Evolutionary conservation across 228 moss, liverwort and hornwort species (phyloP).

Genomic region (Sphagnum magellanicum): DNA sequence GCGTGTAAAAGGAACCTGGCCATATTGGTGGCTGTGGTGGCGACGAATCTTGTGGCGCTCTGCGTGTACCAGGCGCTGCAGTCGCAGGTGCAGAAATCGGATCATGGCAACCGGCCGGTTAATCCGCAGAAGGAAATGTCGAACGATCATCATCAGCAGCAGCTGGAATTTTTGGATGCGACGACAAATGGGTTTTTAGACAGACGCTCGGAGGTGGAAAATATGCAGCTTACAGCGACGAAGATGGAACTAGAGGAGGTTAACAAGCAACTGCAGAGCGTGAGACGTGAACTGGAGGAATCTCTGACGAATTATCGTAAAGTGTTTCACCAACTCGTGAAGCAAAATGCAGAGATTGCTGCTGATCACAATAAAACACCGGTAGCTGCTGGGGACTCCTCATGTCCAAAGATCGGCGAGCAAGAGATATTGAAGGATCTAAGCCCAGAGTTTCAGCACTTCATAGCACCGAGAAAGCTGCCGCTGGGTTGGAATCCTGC

Average conservation of each 20-base stretch:
- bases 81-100: too few relatives aligned
- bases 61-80: too few relatives aligned
- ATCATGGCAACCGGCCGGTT: too few relatives aligned
- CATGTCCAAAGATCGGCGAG: conserved; percentile 11
- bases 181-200: too few relatives aligned
- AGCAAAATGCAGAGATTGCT: conserved; percentile 10
- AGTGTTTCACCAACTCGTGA: conserved; percentile 16
- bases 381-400: conserved; percentile 6
- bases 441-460: conserved; percentile 28
- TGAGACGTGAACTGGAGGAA: conserved; percentile 12
- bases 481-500: conserved; percentile 39
- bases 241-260: conserved; percentile 16
- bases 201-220: too few relatives aligned
- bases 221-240: neutral
- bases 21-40: too few relatives aligned
- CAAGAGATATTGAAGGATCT: conserved; percentile 21
- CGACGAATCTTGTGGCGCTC: too few relatives aligned
- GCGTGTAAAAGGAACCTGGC: too few relatives aligned
- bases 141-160: too few relatives aligned
- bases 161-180: too few relatives aligned
- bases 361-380: neutral
- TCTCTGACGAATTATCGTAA: conserved; percentile 18
- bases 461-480: conserved; percentile 28
- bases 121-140: too few relatives aligned
- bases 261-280: conserved; percentile 19